Base-by-base conservation (phyloP, 1,139 yeast species). In the Candida freyschussii region DNA sequence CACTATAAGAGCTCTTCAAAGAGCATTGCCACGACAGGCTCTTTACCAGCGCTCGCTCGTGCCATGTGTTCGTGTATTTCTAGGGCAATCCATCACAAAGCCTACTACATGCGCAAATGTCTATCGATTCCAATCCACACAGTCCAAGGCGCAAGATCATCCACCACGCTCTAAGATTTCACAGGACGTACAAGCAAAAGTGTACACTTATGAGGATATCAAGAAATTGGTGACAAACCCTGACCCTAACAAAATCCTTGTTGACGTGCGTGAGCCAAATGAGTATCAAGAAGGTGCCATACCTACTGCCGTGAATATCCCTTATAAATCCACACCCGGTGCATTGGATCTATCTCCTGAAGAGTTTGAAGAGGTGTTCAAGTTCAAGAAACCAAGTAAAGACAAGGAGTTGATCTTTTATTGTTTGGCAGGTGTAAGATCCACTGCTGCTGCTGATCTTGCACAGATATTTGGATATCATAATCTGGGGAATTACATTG, bases 281-380 rank as follows among this genome's bases (percentile, higher is more conserved):
- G 98, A 91, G 61, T 84, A 57, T 55, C 62, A 64, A 29, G 74
- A 73, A 17, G 87, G 86, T 22, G 72, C 69, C 55, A 82, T 91
- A 49, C 96, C 96, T 18, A 72, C 76, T 18, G 80, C 98, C 11
- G 62, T 87, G 43, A 91, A 91, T 56, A 72, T 91, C 39, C 98
- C 98, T 13, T 81, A 79, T 63, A 87, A 86, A 54, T 77, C 94
- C 7, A 75, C 89, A 12, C 97, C 97, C 0, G 95, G 95, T n/a
- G 97, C 97, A 0, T 68, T 91, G 44, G 86, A 84, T 34, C 70
- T 91, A 38, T 62, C 78, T 3, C 69, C 72, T 7, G 94, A 83
- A 34, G 95, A 85, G 45, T 91, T 93, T 53, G 70, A 75, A 48
- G 84, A 82, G 24, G 66, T 74, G 34, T 87, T 89, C 62, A 91